These are phyloP conservation scores for Phylloboletellus chloephorus DNA, from an alignment of 1,284 basidiomycete genomes.

Conservation along the genomic window DNA sequence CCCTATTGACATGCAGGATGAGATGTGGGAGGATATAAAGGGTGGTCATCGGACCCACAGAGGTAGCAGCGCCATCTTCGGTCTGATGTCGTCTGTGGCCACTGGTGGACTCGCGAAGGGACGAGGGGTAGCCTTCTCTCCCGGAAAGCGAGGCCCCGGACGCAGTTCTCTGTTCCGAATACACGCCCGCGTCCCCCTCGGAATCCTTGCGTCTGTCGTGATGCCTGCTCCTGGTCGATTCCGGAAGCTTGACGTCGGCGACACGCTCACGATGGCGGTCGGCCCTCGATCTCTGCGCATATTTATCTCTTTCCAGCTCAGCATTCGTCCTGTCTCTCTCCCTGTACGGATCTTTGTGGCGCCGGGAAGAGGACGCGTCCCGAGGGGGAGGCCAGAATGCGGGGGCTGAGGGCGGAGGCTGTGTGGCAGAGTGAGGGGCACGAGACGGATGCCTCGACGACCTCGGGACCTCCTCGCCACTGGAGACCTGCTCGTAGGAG, in stretches of 20 bases:
- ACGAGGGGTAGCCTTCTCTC: slow-evolving; percentile 22
- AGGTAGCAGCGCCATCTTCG: slow-evolving; percentile 27
- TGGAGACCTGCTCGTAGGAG: slow-evolving; percentile 20
- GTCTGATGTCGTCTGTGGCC: slow-evolving; percentile 31
- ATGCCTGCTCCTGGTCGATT: slow-evolving; percentile 19
- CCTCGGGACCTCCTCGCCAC: slow-evolving; percentile 22
- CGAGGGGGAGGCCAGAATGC: slow-evolving; percentile 24
- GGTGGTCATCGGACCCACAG: slow-evolving; percentile 17
- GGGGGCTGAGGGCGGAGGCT: slow-evolving; percentile 20
- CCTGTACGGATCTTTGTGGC: slow-evolving; percentile 20
- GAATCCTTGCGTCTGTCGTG: slow-evolving; percentile 31
- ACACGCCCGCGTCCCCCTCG: slow-evolving; percentile 25
- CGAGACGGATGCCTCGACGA: slow-evolving; percentile 26
- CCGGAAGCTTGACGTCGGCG: slow-evolving; percentile 23
- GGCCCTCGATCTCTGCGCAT: slow-evolving; percentile 25
- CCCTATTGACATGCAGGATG: slow-evolving; percentile 20
- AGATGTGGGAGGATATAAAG: slow-evolving; percentile 18
- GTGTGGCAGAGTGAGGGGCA: slow-evolving; percentile 19
- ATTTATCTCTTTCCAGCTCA: slow-evolving; percentile 25
- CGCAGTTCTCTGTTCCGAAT: slow-evolving; percentile 27
- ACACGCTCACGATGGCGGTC: slow-evolving; percentile 29
- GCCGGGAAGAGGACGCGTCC: slow-evolving; percentile 18
- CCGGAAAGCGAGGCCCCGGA: slow-evolving; percentile 29
- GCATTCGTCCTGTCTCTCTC: slow-evolving; percentile 17
- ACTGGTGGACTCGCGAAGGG: slow-evolving; percentile 25